Evolutionary conservation across 192 early-diverging fungal species (phyloP).

Genomic region (Lobulomyces angularis): DNA sequence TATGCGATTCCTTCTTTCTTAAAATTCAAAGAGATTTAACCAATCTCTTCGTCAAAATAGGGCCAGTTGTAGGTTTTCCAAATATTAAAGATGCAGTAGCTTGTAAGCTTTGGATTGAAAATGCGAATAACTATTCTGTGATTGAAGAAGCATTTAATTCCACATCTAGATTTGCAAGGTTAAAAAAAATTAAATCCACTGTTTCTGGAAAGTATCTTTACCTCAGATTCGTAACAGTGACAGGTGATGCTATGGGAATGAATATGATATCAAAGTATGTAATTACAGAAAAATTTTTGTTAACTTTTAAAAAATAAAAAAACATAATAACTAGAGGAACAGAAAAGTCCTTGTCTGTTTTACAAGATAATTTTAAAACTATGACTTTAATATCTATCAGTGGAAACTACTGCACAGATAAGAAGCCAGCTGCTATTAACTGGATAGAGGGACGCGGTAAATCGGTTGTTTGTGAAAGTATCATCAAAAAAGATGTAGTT

Average conservation of each 20-base stretch:
- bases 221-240: slow-evolving; percentile 78
- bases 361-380: slow-evolving; percentile 48
- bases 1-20: too few species aligned
- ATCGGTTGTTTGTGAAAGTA: slow-evolving; percentile 73
- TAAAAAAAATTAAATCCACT: slow-evolving; percentile 68
- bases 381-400: slow-evolving; percentile 71
- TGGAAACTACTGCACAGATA: slow-evolving; percentile 94
- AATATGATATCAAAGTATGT: slow-evolving; percentile 96
- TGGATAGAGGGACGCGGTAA: slow-evolving; percentile 97
- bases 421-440: slow-evolving; percentile 92
- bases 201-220: slow-evolving; percentile 71
- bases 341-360: slow-evolving; percentile 63
- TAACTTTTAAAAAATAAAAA: slow-evolving; percentile 4
- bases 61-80: slow-evolving; percentile 83
- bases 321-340: neutral
- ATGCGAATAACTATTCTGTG: slow-evolving; percentile 34
- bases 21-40: too few species aligned
- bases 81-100: slow-evolving; percentile 45
- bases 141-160: slow-evolving; percentile 72
- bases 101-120: slow-evolving; percentile 64
- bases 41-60: too few species aligned
- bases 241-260: slow-evolving; percentile 97
- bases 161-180: slow-evolving; percentile 77
- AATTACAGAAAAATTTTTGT: slow-evolving; percentile 1
- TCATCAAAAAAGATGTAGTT: slow-evolving; percentile 69